Evolutionary conservation across 179 eudicot species (phyloP), one percentile per base, ranked within the genome.

Genomic region (Spergularia azorica): DNA sequence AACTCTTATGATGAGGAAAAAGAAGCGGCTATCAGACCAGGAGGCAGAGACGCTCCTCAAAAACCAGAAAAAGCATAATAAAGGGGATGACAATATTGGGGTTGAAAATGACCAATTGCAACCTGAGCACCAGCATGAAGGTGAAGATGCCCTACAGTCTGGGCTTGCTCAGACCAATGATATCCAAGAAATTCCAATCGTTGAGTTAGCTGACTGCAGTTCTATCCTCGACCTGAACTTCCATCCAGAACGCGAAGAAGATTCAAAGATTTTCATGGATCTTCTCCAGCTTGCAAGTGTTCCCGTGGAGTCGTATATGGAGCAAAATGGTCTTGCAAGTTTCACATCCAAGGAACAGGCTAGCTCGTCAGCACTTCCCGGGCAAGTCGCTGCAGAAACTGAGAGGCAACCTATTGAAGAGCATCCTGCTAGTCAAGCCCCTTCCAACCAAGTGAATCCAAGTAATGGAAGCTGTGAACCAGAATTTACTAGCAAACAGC

Each of bases 1-100:
- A 78, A 94, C 99, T 59, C 86, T 96, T 20, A 93, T 90, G 97
- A 73, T 87, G 82, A 89, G 97, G 63, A 90, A 89, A 85, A 89
- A 85, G 87, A 86, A 90, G 75, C 90, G 97, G 14, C 91, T 86
- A 63, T 87, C 91, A 1, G 91, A 88, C 48, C 88, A 86, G 20
- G 94, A 90, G 81, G 92, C 88, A 0, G 97, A 88, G 75, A 73
- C 87, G 6, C 90, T 89, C 67, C 86, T 81, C 36, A 82, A 74
- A 67, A 84, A 82, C 63, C 85, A 77, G 39, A 83, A 68, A 73
- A 77, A 73, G 36, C 77, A 59, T 46, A 58, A 10, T 58, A 51
- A 87, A 72, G 88, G 86, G 71, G 73, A 79, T 1, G 90, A 87
- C 63, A 84, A 74, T 57, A 81, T 80, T 51, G 83, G 83, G 61